Percentiles rank a stretch among this genome's conserved stretches.
Conservation (phyloP, 306 rosid genomes). For the Canavalia ensiformis region DNA sequence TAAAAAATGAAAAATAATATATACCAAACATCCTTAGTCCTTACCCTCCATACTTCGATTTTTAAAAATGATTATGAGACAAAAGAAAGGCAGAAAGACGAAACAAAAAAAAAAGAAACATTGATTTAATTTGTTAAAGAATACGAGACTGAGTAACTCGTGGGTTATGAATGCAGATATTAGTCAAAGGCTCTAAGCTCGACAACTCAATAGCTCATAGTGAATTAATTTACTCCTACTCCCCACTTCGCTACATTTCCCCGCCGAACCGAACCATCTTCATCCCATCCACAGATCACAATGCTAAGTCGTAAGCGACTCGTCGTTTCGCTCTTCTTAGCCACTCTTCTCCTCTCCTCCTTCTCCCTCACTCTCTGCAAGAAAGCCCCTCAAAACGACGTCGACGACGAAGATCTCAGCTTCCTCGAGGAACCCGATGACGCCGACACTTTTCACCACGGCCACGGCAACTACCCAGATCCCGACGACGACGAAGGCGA, state of each 20-base stretch:
- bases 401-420: constrained; percentile 85
- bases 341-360: constrained; percentile 70
- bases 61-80: too few species aligned
- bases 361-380: constrained; percentile 57
- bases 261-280: constrained; percentile 13
- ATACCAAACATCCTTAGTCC: too few species aligned
- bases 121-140: too few species aligned
- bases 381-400: constrained; percentile 47
- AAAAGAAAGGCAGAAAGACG: too few species aligned
- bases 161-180: background rate
- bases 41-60: too few species aligned
- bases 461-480: constrained; percentile 55
- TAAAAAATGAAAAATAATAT: too few species aligned
- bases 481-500: constrained; percentile 49
- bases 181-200: background rate
- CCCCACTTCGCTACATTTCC: constrained; percentile 16
- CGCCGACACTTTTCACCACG: constrained; percentile 26
- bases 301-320: constrained; percentile 66
- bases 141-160: too few species aligned
- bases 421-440: constrained; percentile 80
- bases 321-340: constrained; percentile 60
- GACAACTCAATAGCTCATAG: background rate
- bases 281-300: constrained; percentile 30
- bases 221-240: background rate
- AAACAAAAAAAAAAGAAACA: too few species aligned